Evolutionary conservation across 768 basidiomycete species (phyloP), one percentile per base, ranked within the genome.

Genomic region (Collybia sp.): DNA sequence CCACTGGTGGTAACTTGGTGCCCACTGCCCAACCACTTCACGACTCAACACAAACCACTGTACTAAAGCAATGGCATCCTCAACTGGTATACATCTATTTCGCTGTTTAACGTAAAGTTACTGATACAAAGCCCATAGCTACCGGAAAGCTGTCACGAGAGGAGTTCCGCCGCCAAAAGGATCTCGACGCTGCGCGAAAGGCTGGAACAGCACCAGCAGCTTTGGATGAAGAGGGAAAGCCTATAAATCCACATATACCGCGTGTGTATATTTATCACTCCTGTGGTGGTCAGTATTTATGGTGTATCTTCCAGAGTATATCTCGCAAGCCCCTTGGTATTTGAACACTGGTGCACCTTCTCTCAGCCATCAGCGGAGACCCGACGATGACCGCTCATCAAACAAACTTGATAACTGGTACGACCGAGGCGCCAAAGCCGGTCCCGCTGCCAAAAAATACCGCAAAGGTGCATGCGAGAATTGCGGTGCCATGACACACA

Each of bases 231-330:
- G 87, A 96, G 64, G 96, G 96, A 43, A 84, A 80, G 58, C 83
- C 93, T 42, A 98, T 99, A 70, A 99, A 98, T 59, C 96, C 96
- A 30, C 96, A 99, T 66, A 98, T 99, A 70, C 96, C 96, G 60
- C 92, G 93, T 93, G 54, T 50, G 88, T 73, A 9, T 4, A 18
- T 15, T 44, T 25, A 2, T 30, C 13, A 11, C 38, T 30, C 39
- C 42, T 48, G 19, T 46, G 19, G 33, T 32, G 43, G 53, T 44
- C 48, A 20, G 40, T 5, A 46, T 20, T 32, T 42, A 47, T 13
- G 40, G 30, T 33, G n/a, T 37, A 10, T 12, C 43, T 34, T 49
- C 11, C 54, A 93, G 92, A 97, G 69, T 99, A 97, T 63, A 99
- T 99, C 62, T 92, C 95, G 6, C 92, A 95, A 65, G 95, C 93